These are phyloP conservation scores for Fusarium sp. DNA, from an alignment of 2,329 filamentous ascomycete species.

Conservation along the genomic window DNA sequence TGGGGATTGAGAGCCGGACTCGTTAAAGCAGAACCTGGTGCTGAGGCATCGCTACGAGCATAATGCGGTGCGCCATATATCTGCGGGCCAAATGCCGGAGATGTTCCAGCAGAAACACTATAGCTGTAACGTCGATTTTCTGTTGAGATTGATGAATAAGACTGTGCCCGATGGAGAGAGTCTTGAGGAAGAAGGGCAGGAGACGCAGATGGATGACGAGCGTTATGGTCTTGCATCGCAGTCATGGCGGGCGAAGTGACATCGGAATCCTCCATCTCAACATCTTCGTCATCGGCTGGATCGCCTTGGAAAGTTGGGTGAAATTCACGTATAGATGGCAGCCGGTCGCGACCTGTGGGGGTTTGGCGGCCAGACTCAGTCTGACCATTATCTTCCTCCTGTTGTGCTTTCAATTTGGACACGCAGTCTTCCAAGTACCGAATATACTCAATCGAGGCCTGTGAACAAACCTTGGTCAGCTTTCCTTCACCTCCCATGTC, in stretches of 20 bases:
- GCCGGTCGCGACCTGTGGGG: constrained; percentile 46
- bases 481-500: background rate
- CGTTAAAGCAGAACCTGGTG: constrained; percentile 66
- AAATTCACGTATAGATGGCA: constrained; percentile 57
- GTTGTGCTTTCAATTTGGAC: constrained; percentile 77
- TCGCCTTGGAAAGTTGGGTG: constrained; percentile 59
- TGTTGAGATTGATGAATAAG: constrained; percentile 67
- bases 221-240: constrained; percentile 49
- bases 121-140: constrained; percentile 66
- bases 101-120: constrained; percentile 63
- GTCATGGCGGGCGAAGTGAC: constrained; percentile 63
- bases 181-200: constrained; percentile 65
- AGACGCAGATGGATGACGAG: constrained; percentile 64
- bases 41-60: constrained; percentile 58
- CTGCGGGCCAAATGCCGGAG: constrained; percentile 70
- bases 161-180: constrained; percentile 60
- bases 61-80: constrained; percentile 53
- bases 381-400: constrained; percentile 52
- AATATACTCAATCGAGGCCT: constrained; percentile 97
- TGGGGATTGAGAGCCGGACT: constrained; percentile 70
- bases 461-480: constrained; percentile 19
- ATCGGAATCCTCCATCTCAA: constrained; percentile 73
- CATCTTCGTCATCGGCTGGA: constrained; percentile 56
- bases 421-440: constrained; percentile 94
- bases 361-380: constrained; percentile 49